A percentile compares a stretch with the other conserved stretches of the same genome.
These are phyloP conservation scores for Petunia axillaris DNA, from an alignment of 257 asterid genomes.

Conservation along the genomic window DNA sequence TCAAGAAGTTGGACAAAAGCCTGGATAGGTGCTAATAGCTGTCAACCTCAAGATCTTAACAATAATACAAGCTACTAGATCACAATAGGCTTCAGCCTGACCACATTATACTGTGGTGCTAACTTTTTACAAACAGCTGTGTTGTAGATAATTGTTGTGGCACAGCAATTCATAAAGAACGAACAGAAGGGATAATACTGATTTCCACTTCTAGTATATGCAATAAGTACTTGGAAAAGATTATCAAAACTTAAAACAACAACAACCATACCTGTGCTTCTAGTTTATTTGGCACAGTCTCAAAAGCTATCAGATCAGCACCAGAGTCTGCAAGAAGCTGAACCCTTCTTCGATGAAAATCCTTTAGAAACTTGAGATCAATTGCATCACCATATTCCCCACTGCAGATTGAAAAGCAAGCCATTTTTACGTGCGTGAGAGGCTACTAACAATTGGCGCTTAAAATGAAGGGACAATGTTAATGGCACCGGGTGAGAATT, in stretches of 20 bases:
- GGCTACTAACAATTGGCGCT: neutral
- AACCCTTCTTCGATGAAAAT: slow-evolving; percentile 82
- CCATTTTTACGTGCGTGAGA: neutral
- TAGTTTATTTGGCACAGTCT: slow-evolving; percentile 83
- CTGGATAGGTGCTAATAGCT: slow-evolving; percentile 44
- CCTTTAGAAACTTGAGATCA: slow-evolving; percentile 69
- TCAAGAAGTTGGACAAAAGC: slow-evolving; percentile 81
- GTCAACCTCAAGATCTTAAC: slow-evolving; percentile 29
- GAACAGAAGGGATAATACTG: slow-evolving; percentile 15
- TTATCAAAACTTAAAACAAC: neutral
- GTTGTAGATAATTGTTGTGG: neutral
- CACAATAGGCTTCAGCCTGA: neutral
- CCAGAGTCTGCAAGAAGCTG: slow-evolving; percentile 81
- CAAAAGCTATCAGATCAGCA: slow-evolving; percentile 87
- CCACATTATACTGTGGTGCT: neutral
- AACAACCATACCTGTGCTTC: slow-evolving; percentile 74
- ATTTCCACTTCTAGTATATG: slow-evolving; percentile 9
- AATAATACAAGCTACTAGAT: slow-evolving; percentile 2
- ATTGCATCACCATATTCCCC: slow-evolving; percentile 82
- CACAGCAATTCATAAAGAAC: slow-evolving; percentile 10
- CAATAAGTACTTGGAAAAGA: slow-evolving; percentile 9
- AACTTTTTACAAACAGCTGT: slow-evolving; percentile 4
- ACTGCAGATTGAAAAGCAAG: slow-evolving; percentile 41
- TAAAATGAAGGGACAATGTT: neutral
- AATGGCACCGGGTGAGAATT: neutral